Evolutionary conservation across 2,329 filamentous ascomycete species (phyloP).

Genomic region (Fusarium xylarioides): DNA sequence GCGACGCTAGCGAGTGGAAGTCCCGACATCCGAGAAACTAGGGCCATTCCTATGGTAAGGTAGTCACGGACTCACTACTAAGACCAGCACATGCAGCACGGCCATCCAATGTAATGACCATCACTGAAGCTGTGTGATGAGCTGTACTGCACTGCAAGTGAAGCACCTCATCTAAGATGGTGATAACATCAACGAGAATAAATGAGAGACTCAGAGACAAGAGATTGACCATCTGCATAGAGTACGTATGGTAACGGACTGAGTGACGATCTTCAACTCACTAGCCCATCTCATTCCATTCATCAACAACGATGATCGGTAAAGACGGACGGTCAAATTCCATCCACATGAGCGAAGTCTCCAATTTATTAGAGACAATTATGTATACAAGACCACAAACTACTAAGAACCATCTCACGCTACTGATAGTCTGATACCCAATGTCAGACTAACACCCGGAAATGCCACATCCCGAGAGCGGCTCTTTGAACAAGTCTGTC

Average conservation of each 20-base stretch:
- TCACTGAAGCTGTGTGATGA: not conserved
- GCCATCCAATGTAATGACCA: not conserved
- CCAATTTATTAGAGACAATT: not conserved
- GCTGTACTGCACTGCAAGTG: not conserved
- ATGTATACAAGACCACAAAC: not conserved
- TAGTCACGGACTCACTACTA: not conserved
- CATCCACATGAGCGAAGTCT: not conserved
- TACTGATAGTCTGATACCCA: slow-evolving; percentile 21
- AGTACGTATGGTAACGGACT: not conserved
- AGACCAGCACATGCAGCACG: not conserved
- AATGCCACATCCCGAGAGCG: slow-evolving; percentile 45
- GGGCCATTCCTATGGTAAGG: slow-evolving; percentile 1
- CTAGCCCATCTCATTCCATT: not conserved
- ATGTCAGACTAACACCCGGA: slow-evolving; percentile 42
- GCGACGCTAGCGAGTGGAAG: slow-evolving; percentile 40
- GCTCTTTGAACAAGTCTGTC: slow-evolving; percentile 36
- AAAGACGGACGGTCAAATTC: not conserved
- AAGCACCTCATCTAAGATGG: not conserved
- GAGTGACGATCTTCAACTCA: not conserved
- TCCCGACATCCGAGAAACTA: slow-evolving; percentile 38
- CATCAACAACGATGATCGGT: slow-evolving; percentile 1
- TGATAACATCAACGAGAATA: not conserved
- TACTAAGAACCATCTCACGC: slow-evolving; percentile 7
- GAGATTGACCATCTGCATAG: not conserved
- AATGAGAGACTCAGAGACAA: not conserved